These are phyloP conservation scores for Hygrocybe punicea DNA, from an alignment of 768 basidiomycete species.

Conservation along the genomic window DNA sequence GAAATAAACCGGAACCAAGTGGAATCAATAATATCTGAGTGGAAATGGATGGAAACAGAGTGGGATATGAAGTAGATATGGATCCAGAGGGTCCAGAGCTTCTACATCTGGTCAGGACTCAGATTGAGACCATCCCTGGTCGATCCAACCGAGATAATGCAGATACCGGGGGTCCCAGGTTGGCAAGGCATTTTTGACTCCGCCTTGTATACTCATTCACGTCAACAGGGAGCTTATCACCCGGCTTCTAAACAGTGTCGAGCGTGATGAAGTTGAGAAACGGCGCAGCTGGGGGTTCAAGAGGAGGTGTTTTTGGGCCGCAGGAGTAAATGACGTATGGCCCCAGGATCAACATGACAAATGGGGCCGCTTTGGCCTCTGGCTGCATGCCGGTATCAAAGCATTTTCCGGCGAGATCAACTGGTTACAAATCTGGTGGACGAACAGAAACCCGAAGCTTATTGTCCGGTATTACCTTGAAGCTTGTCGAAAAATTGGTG, in stretches of 20 bases:
- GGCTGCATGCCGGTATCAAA: constrained; percentile 30
- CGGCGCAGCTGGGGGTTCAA: constrained; percentile 14
- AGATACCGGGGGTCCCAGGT: too few species aligned
- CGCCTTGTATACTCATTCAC: neutral
- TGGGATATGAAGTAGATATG: too few species aligned
- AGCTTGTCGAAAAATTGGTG: constrained; percentile 10
- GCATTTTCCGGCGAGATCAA: constrained; percentile 25
- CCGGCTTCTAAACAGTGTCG: constrained; percentile 6
- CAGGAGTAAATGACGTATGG: constrained; percentile 35
- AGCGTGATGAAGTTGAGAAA: constrained; percentile 11
- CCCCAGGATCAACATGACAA: constrained; percentile 39
- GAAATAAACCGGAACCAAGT: too few species aligned
- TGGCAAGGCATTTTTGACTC: constrained; percentile 18
- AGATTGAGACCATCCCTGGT: too few species aligned
- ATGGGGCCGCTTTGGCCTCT: constrained; percentile 34
- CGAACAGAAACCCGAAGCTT: constrained; percentile 27
- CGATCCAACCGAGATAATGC: too few species aligned
- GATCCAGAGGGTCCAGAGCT: too few species aligned
- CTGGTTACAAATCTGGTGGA: constrained; percentile 36
- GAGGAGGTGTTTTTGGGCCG: constrained; percentile 27
- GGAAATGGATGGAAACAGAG: too few species aligned
- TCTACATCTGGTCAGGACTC: too few species aligned
- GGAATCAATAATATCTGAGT: too few species aligned
- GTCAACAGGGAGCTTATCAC: constrained; percentile 7
- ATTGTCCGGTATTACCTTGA: constrained; percentile 15